Evolutionary conservation across 2,329 filamentous ascomycete genomes (phyloP).

Genomic region (Bipolaris gigantea): DNA sequence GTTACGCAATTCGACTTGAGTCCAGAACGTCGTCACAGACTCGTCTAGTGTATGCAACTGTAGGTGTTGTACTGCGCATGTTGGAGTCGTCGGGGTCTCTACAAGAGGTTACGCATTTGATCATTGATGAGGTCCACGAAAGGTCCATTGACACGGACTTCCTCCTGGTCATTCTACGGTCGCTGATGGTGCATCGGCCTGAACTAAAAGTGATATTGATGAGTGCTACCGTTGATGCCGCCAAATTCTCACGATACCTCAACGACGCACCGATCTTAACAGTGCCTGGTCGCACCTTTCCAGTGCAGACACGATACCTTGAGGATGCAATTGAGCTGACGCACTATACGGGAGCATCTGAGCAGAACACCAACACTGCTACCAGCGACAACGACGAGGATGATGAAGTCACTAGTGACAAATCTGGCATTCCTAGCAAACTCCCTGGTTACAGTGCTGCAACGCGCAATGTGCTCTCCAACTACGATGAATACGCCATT

Average conservation of each 20-base stretch:
- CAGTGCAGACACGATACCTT: conserved; percentile 82
- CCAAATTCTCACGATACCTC: conserved; percentile 87
- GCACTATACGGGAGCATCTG: conserved; percentile 59
- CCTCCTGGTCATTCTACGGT: conserved; percentile 85
- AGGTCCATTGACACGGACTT: conserved; percentile 92
- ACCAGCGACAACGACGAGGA: conserved; percentile 52
- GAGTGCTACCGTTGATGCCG: conserved; percentile 95
- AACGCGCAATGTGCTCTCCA: conserved; percentile 73
- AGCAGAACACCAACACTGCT: conserved; percentile 55
- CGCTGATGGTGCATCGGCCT: conserved; percentile 72
- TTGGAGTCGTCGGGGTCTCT: conserved; percentile 86
- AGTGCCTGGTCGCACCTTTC: conserved; percentile 91
- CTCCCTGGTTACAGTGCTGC: conserved; percentile 73
- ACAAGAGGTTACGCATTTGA: conserved; percentile 85
- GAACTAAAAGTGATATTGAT: conserved; percentile 93
- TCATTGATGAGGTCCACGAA: conserved; percentile 98
- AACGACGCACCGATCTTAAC: conserved; percentile 82
- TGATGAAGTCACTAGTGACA: conserved; percentile 52
- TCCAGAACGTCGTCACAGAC: conserved; percentile 82
- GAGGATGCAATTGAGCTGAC: conserved; percentile 93
- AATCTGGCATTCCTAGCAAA: conserved; percentile 63
- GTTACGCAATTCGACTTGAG: conserved; percentile 92
- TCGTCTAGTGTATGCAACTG: conserved; percentile 83
- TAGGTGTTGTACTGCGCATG: conserved; percentile 96
- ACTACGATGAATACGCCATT: conserved; percentile 88